Conservation (phyloP, 495 filamentous ascomycete genomes). For the Rostrohypoxylon terebratum region DNA sequence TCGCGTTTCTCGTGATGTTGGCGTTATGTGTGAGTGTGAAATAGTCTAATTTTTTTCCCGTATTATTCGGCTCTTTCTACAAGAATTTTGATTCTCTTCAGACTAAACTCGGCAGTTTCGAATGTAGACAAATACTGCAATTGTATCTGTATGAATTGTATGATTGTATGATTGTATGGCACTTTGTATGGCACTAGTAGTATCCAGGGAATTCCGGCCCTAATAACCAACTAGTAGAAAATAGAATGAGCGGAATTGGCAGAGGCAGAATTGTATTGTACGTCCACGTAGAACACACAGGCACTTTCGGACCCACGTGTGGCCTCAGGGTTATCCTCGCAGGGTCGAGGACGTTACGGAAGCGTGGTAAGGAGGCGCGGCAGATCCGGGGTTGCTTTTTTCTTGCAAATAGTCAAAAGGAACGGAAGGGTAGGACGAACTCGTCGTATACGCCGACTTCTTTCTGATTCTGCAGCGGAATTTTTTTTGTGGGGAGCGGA, state of each 20-base stretch:
- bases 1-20: constrained; percentile 35
- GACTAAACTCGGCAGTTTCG: constrained; percentile 26
- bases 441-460: constrained; percentile 42
- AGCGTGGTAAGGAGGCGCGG: constrained; percentile 40
- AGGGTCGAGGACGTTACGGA: constrained; percentile 40
- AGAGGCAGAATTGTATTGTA: too few species aligned
- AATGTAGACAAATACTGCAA: constrained; percentile 27
- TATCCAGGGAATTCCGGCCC: constrained; percentile 37
- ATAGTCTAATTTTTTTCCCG: constrained; percentile 20
- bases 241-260: constrained; percentile 43
- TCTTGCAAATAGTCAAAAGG: constrained; percentile 35
- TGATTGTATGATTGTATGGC: too few species aligned
- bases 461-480: constrained; percentile 32
- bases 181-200: constrained; percentile 28
- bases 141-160: not conserved
- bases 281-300: constrained; percentile 26
- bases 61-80: constrained; percentile 27
- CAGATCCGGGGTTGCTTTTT: constrained; percentile 36
- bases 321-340: constrained; percentile 37
- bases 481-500: constrained; percentile 37
- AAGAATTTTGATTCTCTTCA: constrained; percentile 14
- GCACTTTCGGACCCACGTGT: constrained; percentile 44
- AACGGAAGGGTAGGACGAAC: constrained; percentile 34
- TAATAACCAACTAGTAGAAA: constrained; percentile 39
- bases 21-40: constrained; percentile 29